phyloP scores from a whole-genome alignment of 2,329 filamentous ascomycete species.

The Paraconiothyrium brasiliense region DNA sequence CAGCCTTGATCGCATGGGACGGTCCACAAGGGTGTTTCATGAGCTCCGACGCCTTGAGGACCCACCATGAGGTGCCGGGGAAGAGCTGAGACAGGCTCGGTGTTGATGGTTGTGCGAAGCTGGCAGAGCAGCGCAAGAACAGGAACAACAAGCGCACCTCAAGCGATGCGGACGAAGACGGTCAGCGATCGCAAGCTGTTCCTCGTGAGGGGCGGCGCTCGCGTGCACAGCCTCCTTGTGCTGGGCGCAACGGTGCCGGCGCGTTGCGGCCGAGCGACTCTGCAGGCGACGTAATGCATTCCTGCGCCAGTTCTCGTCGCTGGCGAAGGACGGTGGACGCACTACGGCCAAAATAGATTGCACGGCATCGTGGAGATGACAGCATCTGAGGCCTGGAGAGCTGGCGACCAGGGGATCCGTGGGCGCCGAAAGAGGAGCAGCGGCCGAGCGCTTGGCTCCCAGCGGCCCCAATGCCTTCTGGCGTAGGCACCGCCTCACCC shows the following conservation, averaged over 20 bases:
- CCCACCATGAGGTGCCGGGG: background rate
- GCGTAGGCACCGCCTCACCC: constrained; percentile 23
- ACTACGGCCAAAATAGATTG: constrained; percentile 5
- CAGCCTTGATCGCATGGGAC: background rate
- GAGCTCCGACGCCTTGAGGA: constrained; percentile 1
- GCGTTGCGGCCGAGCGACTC: background rate
- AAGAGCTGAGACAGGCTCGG: too few species aligned
- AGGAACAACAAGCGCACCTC: background rate
- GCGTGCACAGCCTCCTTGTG: constrained; percentile 11
- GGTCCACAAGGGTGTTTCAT: constrained; percentile 1
- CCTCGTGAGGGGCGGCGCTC: constrained; percentile 7
- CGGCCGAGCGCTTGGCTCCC: constrained; percentile 9
- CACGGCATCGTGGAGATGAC: background rate
- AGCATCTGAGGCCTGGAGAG: background rate
- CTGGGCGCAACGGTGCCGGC: constrained; percentile 1
- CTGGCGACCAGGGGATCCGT: constrained; percentile 10
- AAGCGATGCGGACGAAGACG: background rate
- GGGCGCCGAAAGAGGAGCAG: constrained; percentile 7
- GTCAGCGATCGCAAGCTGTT: constrained; percentile 12
- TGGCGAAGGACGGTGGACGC: background rate
- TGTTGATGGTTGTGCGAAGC: background rate
- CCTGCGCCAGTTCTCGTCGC: background rate
- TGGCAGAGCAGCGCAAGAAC: background rate
- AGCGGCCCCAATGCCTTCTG: background rate
- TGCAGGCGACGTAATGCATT: constrained; percentile 15